Evolutionary conservation across 1,284 basidiomycete genomes (phyloP).

Genomic region (Macrocystidia cucumis): DNA sequence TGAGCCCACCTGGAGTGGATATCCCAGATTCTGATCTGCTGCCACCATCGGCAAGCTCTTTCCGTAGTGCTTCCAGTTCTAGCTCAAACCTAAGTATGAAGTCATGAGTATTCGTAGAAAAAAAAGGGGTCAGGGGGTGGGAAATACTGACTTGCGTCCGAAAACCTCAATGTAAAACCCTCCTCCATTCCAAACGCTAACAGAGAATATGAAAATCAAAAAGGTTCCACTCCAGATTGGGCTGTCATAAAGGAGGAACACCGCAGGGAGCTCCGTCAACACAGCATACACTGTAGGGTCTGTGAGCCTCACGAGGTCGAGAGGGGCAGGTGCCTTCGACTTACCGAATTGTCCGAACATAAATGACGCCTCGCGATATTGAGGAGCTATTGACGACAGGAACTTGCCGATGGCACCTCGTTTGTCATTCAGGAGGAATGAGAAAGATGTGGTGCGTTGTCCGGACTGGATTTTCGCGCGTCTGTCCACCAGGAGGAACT

Average conservation of each 20-base stretch:
- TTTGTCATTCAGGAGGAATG: constrained; percentile 81
- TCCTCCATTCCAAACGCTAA: constrained; percentile 81
- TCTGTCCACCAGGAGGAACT: constrained; percentile 82
- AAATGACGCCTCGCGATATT: constrained; percentile 68
- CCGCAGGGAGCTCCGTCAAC: constrained; percentile 80
- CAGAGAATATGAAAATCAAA: constrained; percentile 71
- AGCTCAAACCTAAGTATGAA: constrained; percentile 67
- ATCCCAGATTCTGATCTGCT: constrained; percentile 35
- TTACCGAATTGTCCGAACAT: constrained; percentile 80
- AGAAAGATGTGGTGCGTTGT: constrained; percentile 79
- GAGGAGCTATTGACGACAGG: constrained; percentile 50
- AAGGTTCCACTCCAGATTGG: constrained; percentile 70
- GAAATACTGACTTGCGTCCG: constrained; percentile 73
- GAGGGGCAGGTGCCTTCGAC: constrained; percentile 17
- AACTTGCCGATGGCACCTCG: constrained; percentile 72
- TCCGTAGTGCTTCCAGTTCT: constrained; percentile 81
- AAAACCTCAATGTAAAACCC: constrained; percentile 94
- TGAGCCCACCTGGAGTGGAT: constrained; percentile 39
- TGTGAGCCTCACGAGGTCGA: neutral
- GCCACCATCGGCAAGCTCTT: constrained; percentile 80
- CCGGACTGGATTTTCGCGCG: constrained; percentile 84
- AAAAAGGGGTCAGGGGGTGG: constrained; percentile 1
- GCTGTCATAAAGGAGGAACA: constrained; percentile 76
- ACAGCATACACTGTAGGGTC: constrained; percentile 65
- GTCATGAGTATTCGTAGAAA: constrained; percentile 7